These are phyloP conservation scores for Thelephora aurantiotincta DNA, from an alignment of 768 basidiomycete species.

Conservation along the genomic window DNA sequence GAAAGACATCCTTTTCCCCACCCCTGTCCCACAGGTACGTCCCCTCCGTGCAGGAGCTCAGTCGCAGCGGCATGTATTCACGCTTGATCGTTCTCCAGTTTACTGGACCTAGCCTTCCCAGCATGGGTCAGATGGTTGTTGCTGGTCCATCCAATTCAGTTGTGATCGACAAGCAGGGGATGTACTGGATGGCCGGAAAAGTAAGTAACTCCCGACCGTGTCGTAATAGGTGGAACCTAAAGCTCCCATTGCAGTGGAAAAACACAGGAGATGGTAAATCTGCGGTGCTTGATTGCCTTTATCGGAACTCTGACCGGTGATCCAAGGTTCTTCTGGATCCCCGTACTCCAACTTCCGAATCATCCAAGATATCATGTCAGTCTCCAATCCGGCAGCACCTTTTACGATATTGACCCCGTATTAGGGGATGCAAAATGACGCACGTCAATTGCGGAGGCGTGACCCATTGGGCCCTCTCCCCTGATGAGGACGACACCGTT, in stretches of 20 bases:
- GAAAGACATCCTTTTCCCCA: conserved; percentile 67
- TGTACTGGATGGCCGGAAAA: conserved; percentile 83
- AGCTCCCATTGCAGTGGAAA: conserved; percentile 54
- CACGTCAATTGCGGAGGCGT: conserved; percentile 71
- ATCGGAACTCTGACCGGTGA: conserved; percentile 2
- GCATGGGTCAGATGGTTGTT: conserved; percentile 45
- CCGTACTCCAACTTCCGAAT: conserved; percentile 80
- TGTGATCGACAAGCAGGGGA: conserved; percentile 71
- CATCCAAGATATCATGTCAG: conserved; percentile 77
- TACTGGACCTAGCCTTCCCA: conserved; percentile 49
- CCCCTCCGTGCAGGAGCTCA: background rate
- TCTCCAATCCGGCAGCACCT: background rate
- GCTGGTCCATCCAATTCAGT: conserved; percentile 81
- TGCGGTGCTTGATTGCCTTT: background rate
- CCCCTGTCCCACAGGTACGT: conserved; percentile 64
- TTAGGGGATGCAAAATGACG: conserved; percentile 66
- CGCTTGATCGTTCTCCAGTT: conserved; percentile 32
- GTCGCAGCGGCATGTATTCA: background rate
- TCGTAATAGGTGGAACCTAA: background rate
- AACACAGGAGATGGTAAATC: conserved; percentile 77
- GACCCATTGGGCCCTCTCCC: conserved; percentile 70
- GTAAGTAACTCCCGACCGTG: conserved; percentile 17
- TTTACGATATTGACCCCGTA: background rate
- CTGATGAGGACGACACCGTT: conserved; percentile 56
- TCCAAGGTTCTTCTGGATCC: conserved; percentile 67